These are phyloP conservation scores for Populus tremula DNA, from an alignment of 345 rosid species.

Conservation along the genomic window DNA sequence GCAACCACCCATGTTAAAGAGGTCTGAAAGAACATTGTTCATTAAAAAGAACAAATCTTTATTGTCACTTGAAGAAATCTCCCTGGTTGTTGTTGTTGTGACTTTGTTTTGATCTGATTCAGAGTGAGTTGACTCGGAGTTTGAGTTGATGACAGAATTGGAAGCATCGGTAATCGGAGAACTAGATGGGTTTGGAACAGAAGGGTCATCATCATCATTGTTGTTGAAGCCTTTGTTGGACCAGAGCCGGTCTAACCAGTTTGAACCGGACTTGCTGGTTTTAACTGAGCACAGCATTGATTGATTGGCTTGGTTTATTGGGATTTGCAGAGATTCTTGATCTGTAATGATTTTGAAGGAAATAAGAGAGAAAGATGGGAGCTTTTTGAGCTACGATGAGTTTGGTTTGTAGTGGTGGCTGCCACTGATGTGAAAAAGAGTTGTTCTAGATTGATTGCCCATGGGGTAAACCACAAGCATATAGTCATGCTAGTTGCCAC, in stretches of 20 bases:
- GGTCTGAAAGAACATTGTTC: conserved; percentile 74
- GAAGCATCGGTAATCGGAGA: conserved; percentile 39
- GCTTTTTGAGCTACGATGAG: neutral
- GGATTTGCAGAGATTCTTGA: neutral
- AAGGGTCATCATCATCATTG: conserved; percentile 34
- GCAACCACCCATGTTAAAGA: conserved; percentile 56
- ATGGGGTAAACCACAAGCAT: neutral
- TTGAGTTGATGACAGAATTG: conserved; percentile 21
- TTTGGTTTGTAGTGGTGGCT: neutral
- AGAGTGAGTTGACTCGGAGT: conserved; percentile 29
- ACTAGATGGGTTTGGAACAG: conserved; percentile 12
- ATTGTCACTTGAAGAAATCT: neutral
- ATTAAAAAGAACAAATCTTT: conserved; percentile 59
- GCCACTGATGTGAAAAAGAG: neutral
- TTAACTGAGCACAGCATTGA: neutral
- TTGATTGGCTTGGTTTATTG: neutral
- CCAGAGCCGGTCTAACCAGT: conserved; percentile 89
- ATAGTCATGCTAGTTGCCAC: neutral
- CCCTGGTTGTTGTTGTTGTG: conserved; percentile 13
- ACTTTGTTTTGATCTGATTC: conserved; percentile 23
- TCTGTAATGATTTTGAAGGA: neutral
- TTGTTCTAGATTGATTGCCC: neutral
- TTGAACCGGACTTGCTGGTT: conserved; percentile 41
- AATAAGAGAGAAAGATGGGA: neutral
- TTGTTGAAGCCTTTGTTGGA: conserved; percentile 68